Evolutionary conservation across 768 basidiomycete species (phyloP).

Genomic region (Rossbeevera mucosa): DNA sequence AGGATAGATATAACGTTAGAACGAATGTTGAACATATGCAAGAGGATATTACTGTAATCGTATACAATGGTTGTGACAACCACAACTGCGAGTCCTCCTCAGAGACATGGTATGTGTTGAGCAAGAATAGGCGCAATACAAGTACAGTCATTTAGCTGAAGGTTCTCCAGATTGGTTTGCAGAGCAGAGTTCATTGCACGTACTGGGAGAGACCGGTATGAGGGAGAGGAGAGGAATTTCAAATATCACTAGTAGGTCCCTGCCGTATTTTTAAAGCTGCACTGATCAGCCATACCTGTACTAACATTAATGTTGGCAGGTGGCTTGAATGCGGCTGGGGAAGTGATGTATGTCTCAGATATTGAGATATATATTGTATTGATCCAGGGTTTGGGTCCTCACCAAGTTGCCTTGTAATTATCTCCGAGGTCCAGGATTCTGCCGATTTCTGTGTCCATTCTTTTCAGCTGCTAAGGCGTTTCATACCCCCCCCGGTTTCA

Average conservation of each 20-base stretch:
- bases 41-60: background rate
- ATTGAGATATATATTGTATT: no score
- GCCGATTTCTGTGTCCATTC: no score
- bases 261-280: background rate
- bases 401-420: background rate
- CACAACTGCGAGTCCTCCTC: background rate
- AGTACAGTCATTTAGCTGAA: accelerated
- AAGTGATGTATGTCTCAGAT: no score
- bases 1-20: background rate
- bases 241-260: background rate
- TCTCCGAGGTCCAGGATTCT: no score
- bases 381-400: background rate
- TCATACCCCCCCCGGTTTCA: no score
- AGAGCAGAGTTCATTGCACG: background rate
- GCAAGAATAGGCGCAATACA: background rate
- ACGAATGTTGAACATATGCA: background rate
- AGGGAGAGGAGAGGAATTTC: no score
- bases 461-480: no score
- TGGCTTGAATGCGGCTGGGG: no score
- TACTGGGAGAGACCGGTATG: background rate
- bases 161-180: background rate
- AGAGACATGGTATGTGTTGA: background rate
- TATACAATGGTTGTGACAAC: background rate
- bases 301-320: no score
- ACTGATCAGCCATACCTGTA: background rate